Evolutionary conservation across 2,329 filamentous ascomycete genomes (phyloP), one percentile per base, ranked within the genome.

Genomic region (Graphilbum fragrans): DNA sequence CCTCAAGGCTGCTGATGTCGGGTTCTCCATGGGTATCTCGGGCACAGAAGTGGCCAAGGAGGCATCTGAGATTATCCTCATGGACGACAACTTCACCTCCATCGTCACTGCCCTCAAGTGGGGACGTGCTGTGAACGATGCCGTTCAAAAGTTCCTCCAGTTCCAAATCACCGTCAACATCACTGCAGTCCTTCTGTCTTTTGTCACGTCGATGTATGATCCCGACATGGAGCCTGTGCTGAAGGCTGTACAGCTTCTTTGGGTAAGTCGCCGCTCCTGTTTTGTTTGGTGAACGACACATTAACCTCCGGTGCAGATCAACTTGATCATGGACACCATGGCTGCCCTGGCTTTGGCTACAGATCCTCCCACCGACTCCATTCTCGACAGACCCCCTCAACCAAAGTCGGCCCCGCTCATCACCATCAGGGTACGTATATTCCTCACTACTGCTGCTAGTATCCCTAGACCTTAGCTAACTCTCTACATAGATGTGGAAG

Each of bases 401-500:
- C 67, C 61, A 45, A 72, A 71, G 53, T 69, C 67, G 19, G 58
- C 71, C 4, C 66, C 69, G 33, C 76, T 78, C 47, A 92, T n/a
- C n/a, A n/a, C n/a, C n/a, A n/a, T n/a, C n/a, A n/a, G n/a, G n/a
- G n/a, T n/a, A n/a, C n/a, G n/a, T n/a, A n/a, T n/a, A n/a, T n/a
- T n/a, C n/a, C n/a, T n/a, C n/a, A n/a, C n/a, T n/a, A n/a, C n/a
- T n/a, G n/a, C n/a, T n/a, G n/a, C n/a, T n/a, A n/a, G n/a, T n/a
- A n/a, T n/a, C n/a, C n/a, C n/a, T n/a, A n/a, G n/a, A n/a, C n/a
- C n/a, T n/a, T n/a, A n/a, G n/a, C n/a, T n/a, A n/a, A n/a, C n/a
- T 96, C 52, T 93, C 87, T 1, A 67, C 82, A 25, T 88, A 82
- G 17, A 96, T 96, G 90, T 94, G 90, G 90, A 96, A 96, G 70